These are phyloP conservation scores for Aureobasidium sp. DNA, from an alignment of 2,329 filamentous ascomycete genomes.

Conservation along the genomic window DNA sequence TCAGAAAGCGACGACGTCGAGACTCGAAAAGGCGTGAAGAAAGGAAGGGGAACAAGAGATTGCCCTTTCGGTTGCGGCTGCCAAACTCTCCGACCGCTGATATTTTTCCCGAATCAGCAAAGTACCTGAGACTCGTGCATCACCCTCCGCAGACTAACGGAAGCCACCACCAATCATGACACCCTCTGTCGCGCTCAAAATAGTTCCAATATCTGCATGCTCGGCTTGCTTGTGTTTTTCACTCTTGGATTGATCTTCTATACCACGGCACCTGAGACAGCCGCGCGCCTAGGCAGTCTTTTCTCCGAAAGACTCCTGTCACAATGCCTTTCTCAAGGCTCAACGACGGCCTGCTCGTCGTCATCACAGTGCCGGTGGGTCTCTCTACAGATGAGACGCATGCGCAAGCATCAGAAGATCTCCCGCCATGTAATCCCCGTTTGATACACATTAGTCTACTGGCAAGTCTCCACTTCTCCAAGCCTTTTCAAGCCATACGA, in stretches of 20 bases:
- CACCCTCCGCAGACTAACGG: conserved; percentile 5
- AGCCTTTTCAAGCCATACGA: conserved; percentile 9
- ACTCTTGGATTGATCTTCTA: not conserved
- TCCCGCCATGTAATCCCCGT: conserved; percentile 11
- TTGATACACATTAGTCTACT: conserved; percentile 12
- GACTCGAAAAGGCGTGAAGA: not conserved
- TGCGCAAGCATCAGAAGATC: conserved; percentile 11
- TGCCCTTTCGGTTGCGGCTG: conserved; percentile 10
- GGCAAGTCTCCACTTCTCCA: conserved; percentile 7
- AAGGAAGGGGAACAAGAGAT: conserved; percentile 7
- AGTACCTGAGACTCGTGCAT: conserved; percentile 10
- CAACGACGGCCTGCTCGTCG: not conserved
- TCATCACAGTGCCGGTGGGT: not conserved
- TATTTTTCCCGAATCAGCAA: not conserved
- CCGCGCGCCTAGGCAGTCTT: not conserved
- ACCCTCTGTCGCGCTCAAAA: conserved; percentile 5
- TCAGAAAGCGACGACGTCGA: conserved; percentile 10
- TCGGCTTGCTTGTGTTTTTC: not conserved
- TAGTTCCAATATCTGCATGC: not conserved
- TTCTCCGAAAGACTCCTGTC: not conserved
- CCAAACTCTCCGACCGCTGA: conserved; percentile 11
- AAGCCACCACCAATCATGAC: conserved; percentile 9
- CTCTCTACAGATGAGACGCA: not conserved
- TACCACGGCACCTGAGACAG: not conserved
- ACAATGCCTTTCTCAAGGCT: not conserved